These are phyloP conservation scores for Diplodia corticola DNA, from an alignment of 2,329 filamentous ascomycete species.

Conservation along the genomic window DNA sequence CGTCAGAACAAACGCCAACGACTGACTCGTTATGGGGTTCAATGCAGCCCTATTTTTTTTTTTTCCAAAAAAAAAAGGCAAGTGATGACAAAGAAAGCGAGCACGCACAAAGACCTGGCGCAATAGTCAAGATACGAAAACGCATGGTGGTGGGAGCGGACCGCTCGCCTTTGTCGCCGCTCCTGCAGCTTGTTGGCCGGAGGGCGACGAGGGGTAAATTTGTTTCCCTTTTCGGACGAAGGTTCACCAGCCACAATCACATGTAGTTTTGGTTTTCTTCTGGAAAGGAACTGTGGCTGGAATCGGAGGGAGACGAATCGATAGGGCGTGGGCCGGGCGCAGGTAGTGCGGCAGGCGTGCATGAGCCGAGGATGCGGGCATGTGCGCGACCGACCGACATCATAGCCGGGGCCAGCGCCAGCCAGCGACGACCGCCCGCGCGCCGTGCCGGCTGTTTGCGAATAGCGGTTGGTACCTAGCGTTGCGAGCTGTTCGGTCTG, in stretches of 20 bases:
- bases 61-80: neutral
- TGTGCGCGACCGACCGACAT: conserved; percentile 16
- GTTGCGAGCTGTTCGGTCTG: neutral
- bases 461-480: too few species aligned
- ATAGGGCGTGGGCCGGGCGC: neutral
- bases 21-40: neutral
- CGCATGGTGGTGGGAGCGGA: neutral
- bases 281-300: conserved; percentile 3
- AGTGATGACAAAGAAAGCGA: neutral
- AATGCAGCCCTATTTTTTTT: neutral
- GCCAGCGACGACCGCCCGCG: neutral
- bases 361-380: conserved; percentile 20
- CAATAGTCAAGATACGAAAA: neutral
- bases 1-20: neutral
- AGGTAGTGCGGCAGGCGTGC: neutral
- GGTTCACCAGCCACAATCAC: conserved; percentile 20
- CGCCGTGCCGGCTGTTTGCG: neutral
- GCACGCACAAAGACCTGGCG: neutral
- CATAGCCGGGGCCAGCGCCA: conserved; percentile 14
- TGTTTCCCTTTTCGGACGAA: neutral
- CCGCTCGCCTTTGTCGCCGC: neutral
- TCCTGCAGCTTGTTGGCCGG: neutral
- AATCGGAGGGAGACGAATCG: neutral
- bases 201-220: neutral
- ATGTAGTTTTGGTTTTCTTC: neutral